These are phyloP conservation scores for Saraca asoca DNA, from an alignment of 331 rosid species.

Conservation along the genomic window DNA sequence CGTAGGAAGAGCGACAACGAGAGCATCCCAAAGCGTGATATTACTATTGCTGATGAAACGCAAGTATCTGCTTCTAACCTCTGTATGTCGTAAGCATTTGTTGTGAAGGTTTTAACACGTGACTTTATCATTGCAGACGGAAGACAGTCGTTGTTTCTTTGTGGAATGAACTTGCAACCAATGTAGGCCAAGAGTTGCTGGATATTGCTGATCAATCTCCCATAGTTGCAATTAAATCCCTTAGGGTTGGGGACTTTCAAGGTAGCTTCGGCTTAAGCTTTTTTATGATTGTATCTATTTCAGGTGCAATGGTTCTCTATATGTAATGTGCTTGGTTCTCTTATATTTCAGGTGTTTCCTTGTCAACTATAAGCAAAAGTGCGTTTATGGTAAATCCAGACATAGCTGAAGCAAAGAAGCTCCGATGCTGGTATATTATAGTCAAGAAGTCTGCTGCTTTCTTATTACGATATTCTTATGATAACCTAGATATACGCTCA, in stretches of 20 bases:
- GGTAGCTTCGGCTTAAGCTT: slow-evolving; percentile 41
- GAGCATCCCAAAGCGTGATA: slow-evolving; percentile 82
- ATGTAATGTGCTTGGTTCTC: not conserved
- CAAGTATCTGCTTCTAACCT: slow-evolving; percentile 25
- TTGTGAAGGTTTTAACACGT: not conserved
- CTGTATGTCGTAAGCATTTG: not conserved
- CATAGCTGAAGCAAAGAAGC: slow-evolving; percentile 65
- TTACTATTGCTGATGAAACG: slow-evolving; percentile 93
- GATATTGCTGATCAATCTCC: slow-evolving; percentile 70
- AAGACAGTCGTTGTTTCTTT: slow-evolving; percentile 85
- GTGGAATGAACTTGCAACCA: slow-evolving; percentile 93
- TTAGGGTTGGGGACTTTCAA: slow-evolving; percentile 91
- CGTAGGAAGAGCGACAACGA: slow-evolving; percentile 82
- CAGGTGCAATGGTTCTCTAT: not conserved
- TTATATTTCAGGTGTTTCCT: slow-evolving; percentile 68
- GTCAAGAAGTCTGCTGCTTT: not conserved
- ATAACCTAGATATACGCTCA: not conserved
- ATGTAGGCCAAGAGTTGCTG: slow-evolving; percentile 76
- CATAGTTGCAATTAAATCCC: slow-evolving; percentile 75
- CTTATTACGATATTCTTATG: not conserved
- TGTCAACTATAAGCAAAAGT: slow-evolving; percentile 76
- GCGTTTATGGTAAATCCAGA: slow-evolving; percentile 64
- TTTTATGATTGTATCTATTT: not conserved
- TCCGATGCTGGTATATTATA: slow-evolving; percentile 66
- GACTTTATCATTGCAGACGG: slow-evolving; percentile 51